A percentile compares a stretch with the other conserved stretches of the same genome.
These are phyloP conservation scores for Piromyces sp. DNA, from an alignment of 192 early-diverging fungal genomes.

Conservation along the genomic window DNA sequence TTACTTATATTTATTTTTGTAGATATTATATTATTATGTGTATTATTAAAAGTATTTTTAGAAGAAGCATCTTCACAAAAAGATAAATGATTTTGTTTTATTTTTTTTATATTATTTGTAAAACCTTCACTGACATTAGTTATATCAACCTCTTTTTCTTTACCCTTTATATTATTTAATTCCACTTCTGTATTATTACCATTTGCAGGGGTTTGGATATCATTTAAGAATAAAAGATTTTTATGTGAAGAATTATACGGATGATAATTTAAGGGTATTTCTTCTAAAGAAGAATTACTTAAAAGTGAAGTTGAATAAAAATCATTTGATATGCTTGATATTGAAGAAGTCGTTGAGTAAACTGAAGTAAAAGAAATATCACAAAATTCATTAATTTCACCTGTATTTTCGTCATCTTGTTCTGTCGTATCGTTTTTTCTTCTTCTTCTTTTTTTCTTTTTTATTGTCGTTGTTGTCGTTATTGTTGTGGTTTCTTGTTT, in stretches of 20 bases:
- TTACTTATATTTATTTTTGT: background rate
- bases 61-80: background rate
- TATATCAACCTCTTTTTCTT: background rate
- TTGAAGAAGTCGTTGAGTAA: background rate
- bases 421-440: background rate
- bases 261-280: background rate
- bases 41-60: background rate
- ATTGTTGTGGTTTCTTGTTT: background rate
- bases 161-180: background rate
- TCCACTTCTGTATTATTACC: background rate
- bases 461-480: background rate
- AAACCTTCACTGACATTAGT: background rate
- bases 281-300: background rate
- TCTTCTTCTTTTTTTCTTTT: background rate
- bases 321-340: background rate
- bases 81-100: background rate
- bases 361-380: background rate
- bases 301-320: background rate
- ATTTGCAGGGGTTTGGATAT: background rate
- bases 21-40: too few relatives aligned
- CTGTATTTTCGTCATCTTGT: background rate
- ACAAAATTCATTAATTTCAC: background rate
- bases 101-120: background rate
- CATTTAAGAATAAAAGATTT: background rate
- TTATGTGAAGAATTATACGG: background rate